Base-by-base conservation (phyloP, 2,329 filamentous ascomycete species). In the Ophiostoma populinum region DNA sequence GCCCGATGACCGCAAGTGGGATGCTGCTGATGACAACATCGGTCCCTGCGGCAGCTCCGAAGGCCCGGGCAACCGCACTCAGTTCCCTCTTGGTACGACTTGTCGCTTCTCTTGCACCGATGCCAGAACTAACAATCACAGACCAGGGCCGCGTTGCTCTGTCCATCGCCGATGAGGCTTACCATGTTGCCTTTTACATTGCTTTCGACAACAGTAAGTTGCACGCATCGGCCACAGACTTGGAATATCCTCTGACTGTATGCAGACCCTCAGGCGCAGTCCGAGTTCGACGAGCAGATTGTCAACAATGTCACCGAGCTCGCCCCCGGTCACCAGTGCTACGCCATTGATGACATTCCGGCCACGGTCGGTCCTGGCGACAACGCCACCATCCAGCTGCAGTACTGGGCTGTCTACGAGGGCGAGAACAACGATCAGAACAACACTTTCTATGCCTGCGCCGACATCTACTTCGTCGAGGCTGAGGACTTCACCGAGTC, bases 1-100 rank as follows among this genome's bases (percentile, higher is more conserved):
- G 65, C 66, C 66, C 1, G 47, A 52, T 2, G 59, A 68, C 43
- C 57, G 66, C 18, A 48, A 51, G 13, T 71, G 64, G 64, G 57
- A 53, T 25, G 58, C 61, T 24, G 52, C 53, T 4, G 46, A 57
- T 20, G 66, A 70, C 45, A 69, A 69, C 42, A 58, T 47, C 7
- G 56, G 57, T 1, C 66, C 66, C 0, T 70, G 66, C 41, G 66
- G 66, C 31, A 66, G 62, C 29, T 41, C 54, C 6, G 49, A 51
- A 7, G 57, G 57, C 1, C 54, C 58, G 1, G 45, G 45, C 3
- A 64, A 65, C 39, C 53, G 66, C 35, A 68, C 65, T 0, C 44
- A 54, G 1, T 70, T 66, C 41, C 66, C 67, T 19, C 48, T 71
- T 5, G 51, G 63, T 65, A 18, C 28, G 11, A n/a, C n/a, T n/a